Evolutionary conservation across 257 asterid species (phyloP), one percentile per base, ranked within the genome.

Genomic region (Cinchona pubescens): DNA sequence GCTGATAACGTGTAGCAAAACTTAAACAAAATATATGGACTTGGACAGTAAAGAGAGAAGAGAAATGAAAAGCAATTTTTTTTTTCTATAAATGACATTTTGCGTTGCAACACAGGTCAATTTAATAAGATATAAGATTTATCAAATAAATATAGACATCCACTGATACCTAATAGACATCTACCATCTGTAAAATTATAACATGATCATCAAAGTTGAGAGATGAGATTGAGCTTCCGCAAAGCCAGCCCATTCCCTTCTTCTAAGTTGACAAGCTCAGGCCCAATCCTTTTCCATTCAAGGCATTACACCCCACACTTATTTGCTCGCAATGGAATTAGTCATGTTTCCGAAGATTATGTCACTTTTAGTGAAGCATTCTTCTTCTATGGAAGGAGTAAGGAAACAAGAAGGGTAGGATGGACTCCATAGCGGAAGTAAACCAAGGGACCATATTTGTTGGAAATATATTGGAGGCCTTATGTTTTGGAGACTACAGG

Each of bases 301-400:
- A 74, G 62, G 48, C 63, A 62, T 7, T 64, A 72, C 5, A 63
- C 64, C 63, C n/a, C n/a, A n/a, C n/a, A n/a, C n/a, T n/a, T n/a
- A n/a, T n/a, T n/a, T n/a, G n/a, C n/a, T n/a, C n/a, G n/a, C n/a
- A n/a, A n/a, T n/a, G n/a, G n/a, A n/a, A 38, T 38, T 38, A 86
- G 90, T 15, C 89, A 46, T n/a, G 73, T 86, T 88, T 5, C 89
- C 88, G 18, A 88, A 83, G 34, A 76, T 38, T 51, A 78, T 68
- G 16, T 88, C 90, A 51, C 84, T 81, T 30, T 78, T 76, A 4
- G 78, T 63, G 73, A 88, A 81, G 82, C 92, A 88, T 53, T 88
- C 84, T 55, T 86, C 92, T 0, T 72, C 86, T 0, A n/a, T n/a
- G n/a, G n/a, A n/a, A n/a, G n/a, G n/a, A n/a, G n/a, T 75, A 88